phyloP scores from a whole-genome alignment of 176 grass and related monocot species.

The Microstegium vimineum region DNA sequence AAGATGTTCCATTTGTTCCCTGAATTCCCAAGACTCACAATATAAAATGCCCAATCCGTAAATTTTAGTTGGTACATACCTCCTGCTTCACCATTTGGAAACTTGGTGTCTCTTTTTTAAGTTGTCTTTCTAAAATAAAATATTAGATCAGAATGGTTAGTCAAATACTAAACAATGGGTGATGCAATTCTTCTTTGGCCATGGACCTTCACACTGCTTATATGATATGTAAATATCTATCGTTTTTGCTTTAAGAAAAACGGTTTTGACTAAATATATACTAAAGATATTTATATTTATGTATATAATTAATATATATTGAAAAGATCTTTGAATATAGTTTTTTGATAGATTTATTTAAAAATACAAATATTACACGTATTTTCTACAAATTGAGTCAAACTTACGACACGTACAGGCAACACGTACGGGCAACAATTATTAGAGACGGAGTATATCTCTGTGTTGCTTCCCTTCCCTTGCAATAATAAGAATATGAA shows the following conservation, averaged over 20 bases:
- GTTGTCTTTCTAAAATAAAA: background rate
- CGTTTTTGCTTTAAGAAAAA: too few species aligned
- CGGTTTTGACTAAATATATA: too few species aligned
- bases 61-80: background rate
- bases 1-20: background rate
- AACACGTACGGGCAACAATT: too few species aligned
- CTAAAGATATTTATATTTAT: too few species aligned
- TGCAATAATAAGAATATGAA: slow-evolving; percentile 16
- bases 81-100: background rate
- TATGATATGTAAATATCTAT: background rate
- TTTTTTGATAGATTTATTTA: too few species aligned
- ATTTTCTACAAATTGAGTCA: too few species aligned
- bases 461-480: background rate
- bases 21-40: background rate
- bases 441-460: too few species aligned
- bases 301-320: too few species aligned
- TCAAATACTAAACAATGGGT: background rate
- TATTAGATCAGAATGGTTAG: background rate
- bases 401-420: too few species aligned
- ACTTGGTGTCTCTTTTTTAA: background rate
- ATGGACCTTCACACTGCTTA: background rate
- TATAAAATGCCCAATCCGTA: background rate
- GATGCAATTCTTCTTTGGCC: background rate
- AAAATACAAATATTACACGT: too few species aligned
- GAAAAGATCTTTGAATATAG: too few species aligned